These are phyloP conservation scores for Potentilla sterilis DNA, from an alignment of 306 rosid genomes.

Conservation along the genomic window DNA sequence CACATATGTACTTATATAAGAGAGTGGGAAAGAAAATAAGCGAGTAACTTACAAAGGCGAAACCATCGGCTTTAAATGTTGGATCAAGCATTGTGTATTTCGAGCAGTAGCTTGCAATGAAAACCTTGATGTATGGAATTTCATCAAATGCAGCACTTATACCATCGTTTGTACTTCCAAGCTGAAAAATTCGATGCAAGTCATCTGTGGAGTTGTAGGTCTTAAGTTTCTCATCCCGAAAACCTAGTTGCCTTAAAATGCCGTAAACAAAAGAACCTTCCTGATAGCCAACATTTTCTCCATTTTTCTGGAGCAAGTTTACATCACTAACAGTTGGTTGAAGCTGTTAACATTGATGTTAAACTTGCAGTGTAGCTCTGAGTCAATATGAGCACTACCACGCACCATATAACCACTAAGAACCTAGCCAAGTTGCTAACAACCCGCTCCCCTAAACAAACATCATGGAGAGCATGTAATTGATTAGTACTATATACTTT, in stretches of 20 bases:
- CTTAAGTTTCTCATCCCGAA: not conserved
- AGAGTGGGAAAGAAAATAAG: not conserved
- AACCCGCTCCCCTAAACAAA: not conserved
- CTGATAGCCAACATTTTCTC: not conserved
- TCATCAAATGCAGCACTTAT: conserved; percentile 3
- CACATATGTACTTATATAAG: not conserved
- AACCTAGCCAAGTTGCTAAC: conserved; percentile 8
- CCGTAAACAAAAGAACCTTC: not conserved
- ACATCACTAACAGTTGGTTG: conserved; percentile 5
- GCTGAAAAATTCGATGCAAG: not conserved
- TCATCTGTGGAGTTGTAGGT: not conserved
- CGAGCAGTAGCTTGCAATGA: not conserved
- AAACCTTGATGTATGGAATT: not conserved
- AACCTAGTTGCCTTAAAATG: not conserved
- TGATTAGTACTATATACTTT: no score
- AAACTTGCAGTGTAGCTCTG: conserved; percentile 12
- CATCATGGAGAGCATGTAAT: not conserved
- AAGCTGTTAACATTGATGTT: not conserved
- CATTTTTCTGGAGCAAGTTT: not conserved
- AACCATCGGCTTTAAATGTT: not conserved
- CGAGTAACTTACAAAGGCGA: not conserved
- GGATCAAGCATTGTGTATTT: conserved; percentile 1
- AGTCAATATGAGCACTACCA: conserved; percentile 3
- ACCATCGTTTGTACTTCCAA: not conserved
- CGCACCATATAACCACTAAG: not conserved